Conservation (phyloP, 148 eudicot genomes). For the Dysphania ambrosioides region DNA sequence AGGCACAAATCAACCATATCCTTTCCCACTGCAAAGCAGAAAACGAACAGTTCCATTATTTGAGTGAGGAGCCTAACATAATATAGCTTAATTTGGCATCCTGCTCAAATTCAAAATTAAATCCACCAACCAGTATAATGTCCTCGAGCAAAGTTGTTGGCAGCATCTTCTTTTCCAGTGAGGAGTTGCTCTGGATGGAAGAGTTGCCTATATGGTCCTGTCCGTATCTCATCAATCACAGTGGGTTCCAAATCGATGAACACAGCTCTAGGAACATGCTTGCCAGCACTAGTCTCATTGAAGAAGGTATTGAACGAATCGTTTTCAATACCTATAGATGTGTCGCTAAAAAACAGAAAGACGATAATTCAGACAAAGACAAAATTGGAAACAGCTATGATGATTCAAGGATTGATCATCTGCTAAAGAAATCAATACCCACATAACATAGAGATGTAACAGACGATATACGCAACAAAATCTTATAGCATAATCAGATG, state of each 20-base stretch:
- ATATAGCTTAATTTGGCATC: background rate
- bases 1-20: conserved; percentile 40
- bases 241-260: conserved; percentile 40
- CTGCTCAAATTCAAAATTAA: background rate
- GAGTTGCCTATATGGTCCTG: conserved; percentile 36
- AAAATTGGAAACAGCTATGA: background rate
- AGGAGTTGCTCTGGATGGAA: conserved; percentile 41
- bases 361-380: background rate
- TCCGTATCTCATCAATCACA: conserved; percentile 38
- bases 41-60: background rate
- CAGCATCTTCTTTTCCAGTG: conserved; percentile 40
- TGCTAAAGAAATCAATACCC: too few relatives aligned
- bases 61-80: background rate
- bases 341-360: conserved; percentile 26
- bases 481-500: too few relatives aligned
- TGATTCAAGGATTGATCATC: background rate
- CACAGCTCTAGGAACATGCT: conserved; percentile 41
- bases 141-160: conserved; percentile 40
- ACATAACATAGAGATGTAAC: too few relatives aligned
- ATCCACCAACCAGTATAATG: conserved; percentile 34
- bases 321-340: conserved; percentile 28
- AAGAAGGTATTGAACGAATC: conserved; percentile 44
- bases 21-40: conserved; percentile 32
- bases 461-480: too few relatives aligned
- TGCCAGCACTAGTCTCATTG: conserved; percentile 36